These are phyloP conservation scores for Colletotrichum costaricense DNA, from an alignment of 2,329 filamentous ascomycete species.

Conservation along the genomic window DNA sequence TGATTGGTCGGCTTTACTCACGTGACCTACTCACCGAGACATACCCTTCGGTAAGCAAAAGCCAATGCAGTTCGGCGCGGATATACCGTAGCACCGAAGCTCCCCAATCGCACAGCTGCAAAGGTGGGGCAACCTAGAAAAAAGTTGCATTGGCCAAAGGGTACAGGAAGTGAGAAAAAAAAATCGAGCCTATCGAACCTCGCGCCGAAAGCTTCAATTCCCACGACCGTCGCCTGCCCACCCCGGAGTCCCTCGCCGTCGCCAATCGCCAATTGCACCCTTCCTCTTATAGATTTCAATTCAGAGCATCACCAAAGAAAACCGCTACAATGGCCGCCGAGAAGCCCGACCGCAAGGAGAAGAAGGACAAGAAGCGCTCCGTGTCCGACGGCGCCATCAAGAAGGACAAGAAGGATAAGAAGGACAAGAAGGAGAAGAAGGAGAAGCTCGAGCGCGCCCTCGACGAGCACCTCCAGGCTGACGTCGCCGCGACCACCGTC, in stretches of 20 bases:
- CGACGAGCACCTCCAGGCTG: slow-evolving; percentile 72
- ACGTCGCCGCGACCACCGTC: slow-evolving; percentile 58
- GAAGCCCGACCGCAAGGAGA: slow-evolving; percentile 60
- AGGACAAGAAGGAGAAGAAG: slow-evolving; percentile 70
- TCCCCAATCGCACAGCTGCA: background rate
- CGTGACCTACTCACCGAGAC: background rate
- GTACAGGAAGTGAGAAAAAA: background rate
- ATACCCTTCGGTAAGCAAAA: background rate
- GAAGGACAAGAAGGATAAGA: slow-evolving; percentile 68
- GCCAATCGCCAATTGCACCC: background rate
- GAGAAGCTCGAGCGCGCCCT: slow-evolving; percentile 74
- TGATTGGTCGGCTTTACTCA: background rate
- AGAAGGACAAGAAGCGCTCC: slow-evolving; percentile 46
- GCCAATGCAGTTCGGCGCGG: slow-evolving; percentile 12
- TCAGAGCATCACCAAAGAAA: too few relatives aligned
- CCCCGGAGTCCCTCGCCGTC: background rate
- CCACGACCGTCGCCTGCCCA: background rate
- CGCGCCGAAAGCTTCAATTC: slow-evolving; percentile 14
- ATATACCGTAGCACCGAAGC: background rate
- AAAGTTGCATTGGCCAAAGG: slow-evolving; percentile 13
- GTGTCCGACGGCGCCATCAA: slow-evolving; percentile 38
- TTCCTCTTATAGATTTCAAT: background rate
- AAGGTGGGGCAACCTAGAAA: slow-evolving; percentile 6
- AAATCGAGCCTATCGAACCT: slow-evolving; percentile 10
- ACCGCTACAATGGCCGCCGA: slow-evolving; percentile 57